A percentile compares a stretch with the other conserved stretches of the same genome.
phyloP scores from a whole-genome alignment of 441 rosid genomes.

The Codiaeum variegatum region DNA sequence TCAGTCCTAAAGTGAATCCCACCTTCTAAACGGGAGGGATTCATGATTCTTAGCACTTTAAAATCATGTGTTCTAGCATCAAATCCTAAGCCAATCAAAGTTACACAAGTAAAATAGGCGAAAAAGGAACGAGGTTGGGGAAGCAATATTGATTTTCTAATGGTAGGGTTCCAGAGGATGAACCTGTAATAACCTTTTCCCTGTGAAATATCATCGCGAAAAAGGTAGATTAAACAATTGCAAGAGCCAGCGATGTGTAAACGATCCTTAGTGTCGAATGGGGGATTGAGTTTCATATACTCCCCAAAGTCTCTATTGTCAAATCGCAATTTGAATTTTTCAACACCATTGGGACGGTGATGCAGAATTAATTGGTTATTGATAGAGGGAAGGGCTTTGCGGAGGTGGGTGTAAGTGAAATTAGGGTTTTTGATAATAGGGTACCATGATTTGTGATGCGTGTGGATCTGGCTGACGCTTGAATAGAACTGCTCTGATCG shows the following conservation, averaged over 20 bases:
- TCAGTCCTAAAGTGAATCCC: not conserved
- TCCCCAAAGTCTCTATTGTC: not conserved
- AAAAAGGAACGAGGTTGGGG: not conserved
- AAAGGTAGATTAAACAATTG: conserved; percentile 5
- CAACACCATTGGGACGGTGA: not conserved
- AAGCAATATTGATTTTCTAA: not conserved
- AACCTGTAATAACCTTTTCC: not conserved
- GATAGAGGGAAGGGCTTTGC: not conserved
- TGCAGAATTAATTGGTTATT: not conserved
- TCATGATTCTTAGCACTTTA: conserved; percentile 12
- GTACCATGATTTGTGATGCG: conserved; percentile 8
- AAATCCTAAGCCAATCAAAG: conserved; percentile 20
- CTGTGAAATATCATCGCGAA: not conserved
- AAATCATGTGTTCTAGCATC: conserved; percentile 22
- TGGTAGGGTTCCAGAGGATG: conserved; percentile 13
- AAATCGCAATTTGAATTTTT: not conserved
- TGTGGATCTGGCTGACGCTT: not conserved
- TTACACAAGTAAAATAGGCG: not conserved
- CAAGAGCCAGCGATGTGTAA: not conserved
- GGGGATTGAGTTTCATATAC: not conserved
- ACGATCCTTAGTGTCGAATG: not conserved
- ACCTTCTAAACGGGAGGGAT: not conserved
- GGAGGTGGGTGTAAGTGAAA: conserved; percentile 5
- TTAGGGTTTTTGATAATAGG: conserved; percentile 4
- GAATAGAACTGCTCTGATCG: not conserved